phyloP scores from a whole-genome alignment of 179 eudicot genomes.

The Patellifolia procumbens region DNA sequence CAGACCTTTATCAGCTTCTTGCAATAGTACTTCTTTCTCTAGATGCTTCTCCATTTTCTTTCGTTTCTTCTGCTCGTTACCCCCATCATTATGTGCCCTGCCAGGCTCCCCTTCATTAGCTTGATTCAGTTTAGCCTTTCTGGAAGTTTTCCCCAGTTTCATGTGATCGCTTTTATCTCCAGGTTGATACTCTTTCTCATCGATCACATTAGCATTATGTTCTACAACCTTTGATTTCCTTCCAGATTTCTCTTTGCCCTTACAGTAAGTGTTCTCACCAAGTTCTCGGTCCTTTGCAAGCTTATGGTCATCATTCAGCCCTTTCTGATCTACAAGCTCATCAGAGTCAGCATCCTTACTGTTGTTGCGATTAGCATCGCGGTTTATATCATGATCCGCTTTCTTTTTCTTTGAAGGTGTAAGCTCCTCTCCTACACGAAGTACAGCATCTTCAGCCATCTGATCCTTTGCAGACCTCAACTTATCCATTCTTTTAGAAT shows the following conservation, averaged over 20 bases:
- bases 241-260: neutral
- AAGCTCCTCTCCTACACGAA: conserved; percentile 19
- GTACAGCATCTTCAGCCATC: conserved; percentile 26
- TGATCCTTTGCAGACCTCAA: conserved; percentile 35
- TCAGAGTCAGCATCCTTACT: neutral
- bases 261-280: neutral
- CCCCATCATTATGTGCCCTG: conserved; percentile 21
- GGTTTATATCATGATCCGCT: conserved; percentile 10
- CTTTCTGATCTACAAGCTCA: neutral
- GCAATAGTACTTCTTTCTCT: conserved; percentile 28
- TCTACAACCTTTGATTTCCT: conserved; percentile 3
- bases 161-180: conserved; percentile 17
- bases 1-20: conserved; percentile 11
- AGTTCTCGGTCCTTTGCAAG: neutral
- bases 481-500: conserved; percentile 63
- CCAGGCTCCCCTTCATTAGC: conserved; percentile 14
- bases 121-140: conserved; percentile 9
- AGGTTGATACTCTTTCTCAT: neutral
- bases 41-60: conserved; percentile 29
- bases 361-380: neutral
- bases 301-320: neutral
- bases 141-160: conserved; percentile 8
- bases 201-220: neutral
- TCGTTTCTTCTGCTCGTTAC: conserved; percentile 31
- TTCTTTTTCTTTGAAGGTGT: conserved; percentile 21